Evolutionary conservation across 2,329 filamentous ascomycete genomes (phyloP), one percentile per base, ranked within the genome.

Genomic region (Myriosclerotinia duriaeana): DNA sequence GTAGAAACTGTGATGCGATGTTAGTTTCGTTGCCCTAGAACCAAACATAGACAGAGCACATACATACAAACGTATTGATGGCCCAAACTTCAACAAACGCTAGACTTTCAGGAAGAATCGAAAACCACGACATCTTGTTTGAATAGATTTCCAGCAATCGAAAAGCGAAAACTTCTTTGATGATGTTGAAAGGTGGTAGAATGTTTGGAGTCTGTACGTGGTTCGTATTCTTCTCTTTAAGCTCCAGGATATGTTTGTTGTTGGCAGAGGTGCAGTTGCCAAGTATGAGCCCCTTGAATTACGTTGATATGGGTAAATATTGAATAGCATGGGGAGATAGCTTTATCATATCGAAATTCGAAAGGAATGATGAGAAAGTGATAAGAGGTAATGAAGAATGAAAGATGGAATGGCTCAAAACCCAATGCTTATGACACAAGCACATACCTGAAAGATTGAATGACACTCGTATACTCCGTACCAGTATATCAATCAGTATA

Each of bases 101-200:
- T 64, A 89, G 79, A 66, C 82, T 79, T 22, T 82, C 79, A 1
- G 88, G 88, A 44, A 90, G 82, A 67, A 90, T 83, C 2, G 87
- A 89, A 70, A 87, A 86, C 80, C 85, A 83, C 54, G 84, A 83
- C 88, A 90, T 90, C 11, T 52, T 54, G n/a, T n/a, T 22, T 50
- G 30, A 26, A 2, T 17, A 20, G 34, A 11, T 22, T 50, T 30
- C 14, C 14, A 60, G 5, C 12, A 36, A 50, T 9, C 14, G 14
- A 17, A 22, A 22, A 26, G 17, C n/a, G n/a, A 26, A 7, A 26
- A 17, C 0, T 26, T 30, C 30, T 20, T 30, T 11, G 30, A 12
- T 26, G n/a, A 4, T 8, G 20, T 20, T 26, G n/a, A 50, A 38
- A 26, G n/a, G 17, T 12, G 38, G 12, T 3, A 14, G 30, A 34